Evolutionary conservation across 2,329 filamentous ascomycete species (phyloP).

Genomic region (Dichotomopilus funicola): DNA sequence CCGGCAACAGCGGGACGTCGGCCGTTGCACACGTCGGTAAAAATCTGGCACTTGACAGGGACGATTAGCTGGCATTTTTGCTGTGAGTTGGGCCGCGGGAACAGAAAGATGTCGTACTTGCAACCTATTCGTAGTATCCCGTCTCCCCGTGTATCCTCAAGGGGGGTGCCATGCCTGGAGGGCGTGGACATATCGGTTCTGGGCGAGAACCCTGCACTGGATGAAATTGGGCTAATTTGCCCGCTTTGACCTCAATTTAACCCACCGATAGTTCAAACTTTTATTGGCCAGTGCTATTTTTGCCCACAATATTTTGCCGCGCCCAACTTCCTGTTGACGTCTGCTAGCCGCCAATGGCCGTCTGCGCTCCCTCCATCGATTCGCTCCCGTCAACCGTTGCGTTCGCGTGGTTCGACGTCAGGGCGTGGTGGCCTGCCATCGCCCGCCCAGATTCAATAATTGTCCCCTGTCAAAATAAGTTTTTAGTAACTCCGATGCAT

Average conservation of each 20-base stretch:
- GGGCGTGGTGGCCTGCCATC: conserved; percentile 9
- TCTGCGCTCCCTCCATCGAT: neutral
- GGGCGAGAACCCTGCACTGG: neutral
- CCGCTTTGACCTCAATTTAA: conserved; percentile 9
- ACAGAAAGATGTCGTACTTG: too few relatives aligned
- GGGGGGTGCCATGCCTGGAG: too few relatives aligned
- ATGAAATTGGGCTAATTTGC: conserved; percentile 16
- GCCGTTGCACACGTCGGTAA: too few relatives aligned
- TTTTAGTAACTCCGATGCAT: conserved; percentile 3
- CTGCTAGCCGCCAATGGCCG: conserved; percentile 10
- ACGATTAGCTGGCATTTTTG: too few relatives aligned
- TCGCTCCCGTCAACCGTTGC: conserved; percentile 5
- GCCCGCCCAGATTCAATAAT: too few relatives aligned
- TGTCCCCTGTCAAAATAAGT: too few relatives aligned
- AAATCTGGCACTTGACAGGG: too few relatives aligned
- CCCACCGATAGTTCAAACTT: neutral
- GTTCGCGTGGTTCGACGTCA: neutral
- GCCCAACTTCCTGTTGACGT: neutral
- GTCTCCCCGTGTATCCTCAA: too few relatives aligned
- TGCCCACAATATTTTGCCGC: conserved; percentile 14
- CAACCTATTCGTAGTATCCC: too few relatives aligned
- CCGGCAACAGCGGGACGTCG: too few relatives aligned
- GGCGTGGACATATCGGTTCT: too few relatives aligned
- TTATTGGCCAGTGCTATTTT: conserved; percentile 17
- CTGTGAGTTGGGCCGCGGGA: too few relatives aligned